Base-by-base conservation (phyloP, 2,329 filamentous ascomycete species). In the Fusarium sacchari region DNA sequence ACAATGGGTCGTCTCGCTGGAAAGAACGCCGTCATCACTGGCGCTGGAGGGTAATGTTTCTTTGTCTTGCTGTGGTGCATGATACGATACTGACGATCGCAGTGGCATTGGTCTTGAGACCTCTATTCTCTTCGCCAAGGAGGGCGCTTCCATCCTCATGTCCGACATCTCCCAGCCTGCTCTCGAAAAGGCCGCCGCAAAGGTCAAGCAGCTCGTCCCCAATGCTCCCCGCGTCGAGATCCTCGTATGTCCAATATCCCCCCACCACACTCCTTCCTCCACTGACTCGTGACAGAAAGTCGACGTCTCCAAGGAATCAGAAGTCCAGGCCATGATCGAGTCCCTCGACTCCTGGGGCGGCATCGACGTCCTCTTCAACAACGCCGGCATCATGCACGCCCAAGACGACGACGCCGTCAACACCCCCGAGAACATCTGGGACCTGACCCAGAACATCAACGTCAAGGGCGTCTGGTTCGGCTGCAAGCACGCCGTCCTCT, bases 381-480 rank as follows among this genome's bases (percentile, higher is more conserved):
- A 98, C 82, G 95, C 95, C 30, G 95, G 95, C 62, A 98, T 98
- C 83, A 98, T 98, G 95, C 95, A 97, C 85, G 91, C 90, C 53
- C 87, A 92, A 64, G 93, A 95, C 82, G 91, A 89, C 79, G 92
- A 94, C 82, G 94, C 95, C 55, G 86, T 97, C 81, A 89, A 92
- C 81, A 97, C 95, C 3, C 91, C 94, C 57, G 94, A 97, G 85
- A 91, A 90, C 78, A 95, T 98, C 86, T 98, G 95, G 95, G 94
- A 98, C 79, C 85, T 97, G 75, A 98, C 95, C 9, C 94, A 97
- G 71, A 91, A 90, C 81, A 97, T 97, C 87, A 98, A 98, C 83
- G 95, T 97, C 83, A 98, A 98, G 89, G 95, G 95, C 47, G 95
- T 98, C n/a, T 97, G 95, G 95, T 98, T 90, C 82, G 95, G 95